Evolutionary conservation across 176 grass and related monocot species (phyloP).

Genomic region (Dactylis glomerata): DNA sequence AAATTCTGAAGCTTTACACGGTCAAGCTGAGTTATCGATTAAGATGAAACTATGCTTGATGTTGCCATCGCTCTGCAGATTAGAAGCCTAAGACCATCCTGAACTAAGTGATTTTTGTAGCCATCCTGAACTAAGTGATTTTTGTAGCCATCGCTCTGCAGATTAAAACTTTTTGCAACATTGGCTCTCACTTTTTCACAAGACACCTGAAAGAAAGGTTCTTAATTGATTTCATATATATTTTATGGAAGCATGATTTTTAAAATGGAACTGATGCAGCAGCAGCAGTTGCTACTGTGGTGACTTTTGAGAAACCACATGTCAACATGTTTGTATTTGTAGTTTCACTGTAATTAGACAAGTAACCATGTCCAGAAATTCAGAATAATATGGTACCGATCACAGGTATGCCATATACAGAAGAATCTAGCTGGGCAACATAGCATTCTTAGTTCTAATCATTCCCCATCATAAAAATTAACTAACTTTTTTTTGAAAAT

Average conservation of each 20-base stretch:
- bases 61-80: no score
- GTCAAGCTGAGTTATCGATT: no score
- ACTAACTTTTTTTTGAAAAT: no score
- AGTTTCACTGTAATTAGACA: background rate
- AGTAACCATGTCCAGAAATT: constrained; percentile 1
- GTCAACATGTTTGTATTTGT: background rate
- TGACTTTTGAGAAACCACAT: background rate
- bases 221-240: background rate
- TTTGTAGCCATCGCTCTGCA: background rate
- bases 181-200: constrained; percentile 11
- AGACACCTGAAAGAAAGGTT: constrained; percentile 22
- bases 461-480: background rate
- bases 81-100: constrained; percentile 22
- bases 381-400: background rate
- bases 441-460: background rate
- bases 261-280: background rate
- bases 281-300: background rate
- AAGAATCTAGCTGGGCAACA: background rate
- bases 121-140: constrained; percentile 32
- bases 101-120: no score
- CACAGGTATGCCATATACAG: background rate
- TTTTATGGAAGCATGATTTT: background rate
- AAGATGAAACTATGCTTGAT: no score
- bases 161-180: background rate
- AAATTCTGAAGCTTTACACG: no score